Evolutionary conservation across 2,329 filamentous ascomycete genomes (phyloP).

Genomic region (Microcyclosporella mali): DNA sequence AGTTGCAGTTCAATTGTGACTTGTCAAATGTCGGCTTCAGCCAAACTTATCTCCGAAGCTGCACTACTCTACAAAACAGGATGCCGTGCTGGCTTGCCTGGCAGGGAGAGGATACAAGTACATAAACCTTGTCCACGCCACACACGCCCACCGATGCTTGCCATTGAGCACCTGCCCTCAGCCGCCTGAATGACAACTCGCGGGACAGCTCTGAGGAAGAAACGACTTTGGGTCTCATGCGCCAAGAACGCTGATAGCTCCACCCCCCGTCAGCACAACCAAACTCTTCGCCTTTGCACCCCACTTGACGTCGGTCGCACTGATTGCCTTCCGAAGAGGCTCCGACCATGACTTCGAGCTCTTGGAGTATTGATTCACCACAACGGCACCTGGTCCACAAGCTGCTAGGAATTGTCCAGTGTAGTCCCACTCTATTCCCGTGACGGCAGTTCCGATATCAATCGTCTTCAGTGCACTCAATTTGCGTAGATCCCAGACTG

Average conservation of each 20-base stretch:
- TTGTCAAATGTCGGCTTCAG: no score
- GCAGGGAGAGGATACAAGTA: no score
- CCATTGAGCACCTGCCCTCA: background rate
- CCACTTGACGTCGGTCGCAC: slow-evolving; percentile 71
- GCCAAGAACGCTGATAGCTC: slow-evolving; percentile 64
- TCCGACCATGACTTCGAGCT: slow-evolving; percentile 82
- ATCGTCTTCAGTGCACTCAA: slow-evolving; percentile 75
- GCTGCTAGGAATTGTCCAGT: slow-evolving; percentile 87
- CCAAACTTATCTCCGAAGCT: no score
- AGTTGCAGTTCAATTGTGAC: no score
- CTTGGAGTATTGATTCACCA: slow-evolving; percentile 87
- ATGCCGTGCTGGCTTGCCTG: no score
- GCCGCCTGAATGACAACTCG: slow-evolving; percentile 7
- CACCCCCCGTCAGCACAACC: slow-evolving; percentile 67
- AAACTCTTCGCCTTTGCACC: slow-evolving; percentile 67
- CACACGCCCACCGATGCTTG: background rate
- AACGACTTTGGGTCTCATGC: slow-evolving; percentile 6
- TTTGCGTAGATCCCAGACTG: slow-evolving; percentile 89
- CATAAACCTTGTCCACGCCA: no score
- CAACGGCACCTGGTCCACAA: slow-evolving; percentile 70
- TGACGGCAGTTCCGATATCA: slow-evolving; percentile 72
- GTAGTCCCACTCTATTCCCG: slow-evolving; percentile 83
- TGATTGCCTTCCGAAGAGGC: slow-evolving; percentile 68
- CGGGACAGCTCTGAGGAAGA: background rate
- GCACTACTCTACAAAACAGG: no score